Evolutionary conservation across 1,139 yeast genomes (phyloP), one percentile per base, ranked within the genome.

Genomic region (Sugiyamaella grinbergsii): DNA sequence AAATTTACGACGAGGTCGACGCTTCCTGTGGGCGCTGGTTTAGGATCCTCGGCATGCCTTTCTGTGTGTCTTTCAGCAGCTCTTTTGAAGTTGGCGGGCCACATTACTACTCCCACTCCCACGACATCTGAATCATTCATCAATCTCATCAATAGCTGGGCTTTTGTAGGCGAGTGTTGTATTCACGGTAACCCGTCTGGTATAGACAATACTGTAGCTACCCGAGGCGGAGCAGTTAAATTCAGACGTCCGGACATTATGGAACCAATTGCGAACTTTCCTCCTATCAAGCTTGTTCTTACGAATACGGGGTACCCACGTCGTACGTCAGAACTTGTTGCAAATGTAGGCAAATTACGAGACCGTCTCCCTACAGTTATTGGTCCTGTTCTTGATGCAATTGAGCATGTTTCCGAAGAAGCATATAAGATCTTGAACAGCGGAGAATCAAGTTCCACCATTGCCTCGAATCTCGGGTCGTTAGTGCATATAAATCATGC

Each of bases 111-210:
- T 22, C 55, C 58, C 7, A 18, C 44, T 24, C 42, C 18, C 31
- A 44, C 36, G 23, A 36, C 42, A 55, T 67, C 23, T 10, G 56
- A 69, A 5, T 64, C 67, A 32, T 76, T 65, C 3, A 76, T 85
- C 37, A 74, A 77, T 7, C 78, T 82, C 59, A 82, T 93, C 54
- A 93, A 93, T 61, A 70, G 75, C 5, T 91, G 97, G 96, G 84
- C 98, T 0, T 84, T 85, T 57, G 76, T 91, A 72, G 98, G 98
- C 34, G 99, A 93, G 68, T 85, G 85, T 63, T 89, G 97, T 66
- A 87, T 90, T 62, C 98, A 93, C 65, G 98, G 98, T 0, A 91
- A 87, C 60, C 99, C 99, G 8, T 85, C 95, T 18, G 99, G 99
- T 13, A 90, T 94, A 50, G 99, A 93, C 66, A 93, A 93, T 64